These are phyloP conservation scores for Cordyceps javanica DNA, from an alignment of 2,329 filamentous ascomycete genomes.

Conservation along the genomic window DNA sequence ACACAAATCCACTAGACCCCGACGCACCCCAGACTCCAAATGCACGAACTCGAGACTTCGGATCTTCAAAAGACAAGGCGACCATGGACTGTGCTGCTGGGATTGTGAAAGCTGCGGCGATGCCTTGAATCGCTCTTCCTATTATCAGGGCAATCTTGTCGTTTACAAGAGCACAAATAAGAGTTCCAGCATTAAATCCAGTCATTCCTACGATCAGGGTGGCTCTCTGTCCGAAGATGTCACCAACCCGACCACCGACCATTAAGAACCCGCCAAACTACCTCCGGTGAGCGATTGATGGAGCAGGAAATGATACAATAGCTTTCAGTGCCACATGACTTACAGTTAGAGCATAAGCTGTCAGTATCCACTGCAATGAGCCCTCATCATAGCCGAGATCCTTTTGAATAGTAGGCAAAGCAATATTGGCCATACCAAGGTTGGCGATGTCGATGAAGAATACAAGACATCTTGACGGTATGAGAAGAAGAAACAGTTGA, in stretches of 20 bases:
- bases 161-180: constrained; percentile 10
- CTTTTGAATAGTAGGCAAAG: constrained; percentile 14
- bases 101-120: constrained; percentile 13
- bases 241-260: constrained; percentile 11
- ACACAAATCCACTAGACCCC: constrained; percentile 14
- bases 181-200: constrained; percentile 7
- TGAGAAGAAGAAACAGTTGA: too few relatives aligned
- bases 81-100: constrained; percentile 13
- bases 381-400: constrained; percentile 12
- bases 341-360: constrained; percentile 13
- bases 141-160: constrained; percentile 8
- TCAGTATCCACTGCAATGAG: constrained; percentile 14
- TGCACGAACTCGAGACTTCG: constrained; percentile 11
- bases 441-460: constrained; percentile 15
- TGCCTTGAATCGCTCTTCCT: constrained; percentile 12
- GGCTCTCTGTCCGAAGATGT: constrained; percentile 13
- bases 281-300: background rate
- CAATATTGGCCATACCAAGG: constrained; percentile 15
- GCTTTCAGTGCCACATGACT: background rate
- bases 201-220: constrained; percentile 12
- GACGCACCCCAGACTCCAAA: constrained; percentile 13
- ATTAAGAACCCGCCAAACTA: constrained; percentile 14
- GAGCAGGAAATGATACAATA: too few relatives aligned
- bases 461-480: constrained; percentile 6
- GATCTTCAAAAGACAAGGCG: constrained; percentile 11